Evolutionary conservation across 805 yeast genomes (phyloP).

Genomic region (Barnettozyma sp.): DNA sequence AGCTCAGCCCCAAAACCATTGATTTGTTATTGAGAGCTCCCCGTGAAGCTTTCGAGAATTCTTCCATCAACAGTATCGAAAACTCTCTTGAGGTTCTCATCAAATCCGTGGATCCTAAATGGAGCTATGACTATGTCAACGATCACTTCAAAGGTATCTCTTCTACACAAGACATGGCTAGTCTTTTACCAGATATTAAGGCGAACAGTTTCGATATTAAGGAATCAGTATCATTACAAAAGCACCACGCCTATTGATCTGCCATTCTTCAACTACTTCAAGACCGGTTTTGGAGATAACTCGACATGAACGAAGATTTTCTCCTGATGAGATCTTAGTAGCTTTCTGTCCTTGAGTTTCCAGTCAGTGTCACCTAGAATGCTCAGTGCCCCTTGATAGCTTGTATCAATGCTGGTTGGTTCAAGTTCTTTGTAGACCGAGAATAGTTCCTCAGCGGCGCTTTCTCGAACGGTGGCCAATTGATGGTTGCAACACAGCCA

Average conservation of each 20-base stretch:
- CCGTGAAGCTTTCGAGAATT: neutral
- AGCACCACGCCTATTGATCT: constrained; percentile 1
- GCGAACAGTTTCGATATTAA: constrained; percentile 2
- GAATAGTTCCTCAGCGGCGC: constrained; percentile 38
- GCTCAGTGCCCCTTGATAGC: constrained; percentile 13
- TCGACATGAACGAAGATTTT: neutral
- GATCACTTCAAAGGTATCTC: constrained; percentile 1
- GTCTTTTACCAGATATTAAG: no score
- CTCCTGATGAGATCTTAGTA: neutral
- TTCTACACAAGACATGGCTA: no score
- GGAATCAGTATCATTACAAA: constrained; percentile 4
- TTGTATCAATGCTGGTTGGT: constrained; percentile 28
- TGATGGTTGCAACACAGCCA: constrained; percentile 31
- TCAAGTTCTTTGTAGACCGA: constrained; percentile 29
- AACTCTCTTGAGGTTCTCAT: neutral
- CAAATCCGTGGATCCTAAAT: neutral
- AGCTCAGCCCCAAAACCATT: neutral
- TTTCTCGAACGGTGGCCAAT: constrained; percentile 27
- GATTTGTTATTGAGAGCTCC: neutral
- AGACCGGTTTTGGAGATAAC: no score
- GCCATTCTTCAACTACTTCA: no score
- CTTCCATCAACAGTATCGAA: neutral
- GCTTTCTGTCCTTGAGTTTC: constrained; percentile 5
- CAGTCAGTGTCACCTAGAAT: constrained; percentile 15
- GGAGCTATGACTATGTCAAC: neutral